Conservation (phyloP, 1,284 basidiomycete genomes). For the Tetrapyrgos nigripes region DNA sequence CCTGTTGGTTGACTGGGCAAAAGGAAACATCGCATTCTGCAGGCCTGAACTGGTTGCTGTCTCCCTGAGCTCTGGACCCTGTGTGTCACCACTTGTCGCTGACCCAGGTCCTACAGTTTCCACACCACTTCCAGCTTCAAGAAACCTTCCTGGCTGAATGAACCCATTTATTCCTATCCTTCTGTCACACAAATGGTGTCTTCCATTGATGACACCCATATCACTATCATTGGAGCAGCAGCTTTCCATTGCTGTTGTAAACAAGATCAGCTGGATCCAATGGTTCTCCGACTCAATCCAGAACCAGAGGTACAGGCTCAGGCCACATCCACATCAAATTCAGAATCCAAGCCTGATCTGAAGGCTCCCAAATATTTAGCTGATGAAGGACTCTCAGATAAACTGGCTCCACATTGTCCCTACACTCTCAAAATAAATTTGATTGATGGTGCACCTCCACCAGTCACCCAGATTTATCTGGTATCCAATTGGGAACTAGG, state of each 20-base stretch:
- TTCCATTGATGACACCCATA: neutral
- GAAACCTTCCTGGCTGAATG: neutral
- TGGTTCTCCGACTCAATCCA: neutral
- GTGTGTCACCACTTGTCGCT: neutral
- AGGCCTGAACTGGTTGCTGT: neutral
- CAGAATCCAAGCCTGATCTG: no score
- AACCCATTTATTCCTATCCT: neutral
- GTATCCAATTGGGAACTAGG: neutral
- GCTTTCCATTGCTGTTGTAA: neutral
- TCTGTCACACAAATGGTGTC: neutral
- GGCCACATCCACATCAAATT: neutral
- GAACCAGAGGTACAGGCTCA: neutral
- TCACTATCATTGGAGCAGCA: neutral
- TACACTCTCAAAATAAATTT: conserved; percentile 2
- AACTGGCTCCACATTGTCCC: neutral
- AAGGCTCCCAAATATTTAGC: neutral
- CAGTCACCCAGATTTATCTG: neutral
- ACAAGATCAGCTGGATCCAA: neutral
- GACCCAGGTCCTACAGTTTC: neutral
- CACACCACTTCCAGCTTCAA: neutral
- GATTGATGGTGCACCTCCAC: neutral
- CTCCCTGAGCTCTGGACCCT: neutral
- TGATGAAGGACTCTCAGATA: neutral
- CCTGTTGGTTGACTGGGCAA: neutral
- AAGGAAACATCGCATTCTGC: neutral